Conservation (phyloP, 164 flowering plant species). For the grape (Vitis vinifera) region ASM3070453v1 NC_081822.1:5605501-5606000, state of each 20-base stretch:
- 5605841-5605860: conserved; percentile 41
- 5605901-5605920: conserved; percentile 81
- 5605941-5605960: conserved; percentile 63
- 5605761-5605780: conserved; percentile 69
- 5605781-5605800: conserved; percentile 89
- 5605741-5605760: conserved; percentile 60
- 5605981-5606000: conserved; percentile 91
- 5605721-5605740: conserved; percentile 51
- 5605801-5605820: conserved; percentile 91
- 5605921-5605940: conserved; percentile 83
- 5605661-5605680: conserved; percentile 41
- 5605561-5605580: conserved; percentile 90
- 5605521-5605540: conserved; percentile 72
- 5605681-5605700: conserved; percentile 81
- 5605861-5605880: conserved; percentile 62
- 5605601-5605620: conserved; percentile 78
- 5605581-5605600: conserved; percentile 70
- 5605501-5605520: conserved; percentile 96
- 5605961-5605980: conserved; percentile 72
- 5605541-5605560: conserved; percentile 67
- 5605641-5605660: conserved; percentile 64
- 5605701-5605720: conserved; percentile 61
- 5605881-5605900: conserved; percentile 77
- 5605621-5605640: conserved; percentile 59
- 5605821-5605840: conserved; percentile 63